Base-by-base conservation (phyloP, 2,329 filamentous ascomycete species). In the Alternaria conjuncta region DNA sequence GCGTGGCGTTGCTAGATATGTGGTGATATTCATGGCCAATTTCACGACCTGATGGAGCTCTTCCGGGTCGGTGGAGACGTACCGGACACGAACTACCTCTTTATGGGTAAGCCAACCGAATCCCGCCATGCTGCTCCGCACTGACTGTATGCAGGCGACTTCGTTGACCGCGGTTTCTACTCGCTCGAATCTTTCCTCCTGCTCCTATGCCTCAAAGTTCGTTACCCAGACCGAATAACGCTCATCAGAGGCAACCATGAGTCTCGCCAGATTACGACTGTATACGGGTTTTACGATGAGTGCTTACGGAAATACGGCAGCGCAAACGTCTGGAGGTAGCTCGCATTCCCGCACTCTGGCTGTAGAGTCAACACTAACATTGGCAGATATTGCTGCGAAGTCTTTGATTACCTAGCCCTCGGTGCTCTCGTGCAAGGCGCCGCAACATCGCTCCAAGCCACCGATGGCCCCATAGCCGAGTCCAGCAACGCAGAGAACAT, bases 241-340 rank as follows among this genome's bases (percentile, higher is more conserved):
- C 87, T 98, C 45, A 97, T 98, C 75, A 88, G 95, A 68, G 95
- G 95, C 68, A 97, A 97, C 79, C 94, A 97, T 84, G 95, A 98
- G 82, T 97, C 94, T 47, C 89, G 95, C 63, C 95, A 98, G 80
- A 98, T 98, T 70, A 98, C 95, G 21, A 97, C 93, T 6, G 95
- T 98, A 13, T 98, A 98, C 79, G 95, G 95, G 66, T 98, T 98
- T 84, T 98, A 98, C 83, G 95, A 98, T 77, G 95, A 98, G 83
- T 98, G 95, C 76, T 86, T 97, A 67, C 87, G 95, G 57, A 98
- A 98, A 82, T 98, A 98, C 76, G 95, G 95, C 64, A 97, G 92
- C 77, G 94, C 95, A 41, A 98, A 97, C 74, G 95, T 98, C 1
- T 98, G 95, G 95, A 88, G 72, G 66, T 71, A 68, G 11, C 13